These are phyloP conservation scores for Phytophthora sansomeana DNA, from an alignment of 352 stramenopile species.

Conservation along the genomic window DNA sequence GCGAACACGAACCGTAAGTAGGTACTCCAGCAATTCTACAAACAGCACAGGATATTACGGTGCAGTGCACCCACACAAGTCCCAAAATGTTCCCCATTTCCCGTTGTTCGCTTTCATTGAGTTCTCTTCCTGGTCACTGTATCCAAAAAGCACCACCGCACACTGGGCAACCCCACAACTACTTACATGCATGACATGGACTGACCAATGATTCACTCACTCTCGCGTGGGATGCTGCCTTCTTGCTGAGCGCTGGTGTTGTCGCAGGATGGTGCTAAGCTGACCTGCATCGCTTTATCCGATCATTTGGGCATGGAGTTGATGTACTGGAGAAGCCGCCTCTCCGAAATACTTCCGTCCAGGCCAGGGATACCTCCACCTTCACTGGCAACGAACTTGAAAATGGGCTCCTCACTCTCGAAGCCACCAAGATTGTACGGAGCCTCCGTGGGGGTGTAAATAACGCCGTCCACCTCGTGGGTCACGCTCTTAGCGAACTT, in stretches of 20 bases:
- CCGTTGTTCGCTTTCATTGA: conserved; percentile 35
- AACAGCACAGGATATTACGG: conserved; percentile 13
- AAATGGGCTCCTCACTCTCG: conserved; percentile 85
- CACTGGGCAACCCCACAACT: conserved; percentile 35
- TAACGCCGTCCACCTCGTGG: conserved; percentile 87
- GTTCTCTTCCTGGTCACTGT: conserved; percentile 30
- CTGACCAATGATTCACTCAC: conserved; percentile 77
- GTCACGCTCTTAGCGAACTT: conserved; percentile 90
- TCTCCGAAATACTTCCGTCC: conserved; percentile 85
- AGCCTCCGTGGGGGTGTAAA: conserved; percentile 87
- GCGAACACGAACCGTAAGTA: conserved; percentile 74
- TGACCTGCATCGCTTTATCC: conserved; percentile 11
- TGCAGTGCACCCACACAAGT: conserved; percentile 22
- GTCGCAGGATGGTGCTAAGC: conserved; percentile 27
- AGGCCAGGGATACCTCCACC: conserved; percentile 80
- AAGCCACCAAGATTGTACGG: conserved; percentile 88
- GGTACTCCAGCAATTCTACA: background rate
- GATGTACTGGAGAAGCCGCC: conserved; percentile 83
- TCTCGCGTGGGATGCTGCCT: conserved; percentile 59
- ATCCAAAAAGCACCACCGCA: conserved; percentile 39
- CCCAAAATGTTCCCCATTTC: conserved; percentile 23
- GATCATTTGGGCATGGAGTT: conserved; percentile 71
- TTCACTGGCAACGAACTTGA: conserved; percentile 92
- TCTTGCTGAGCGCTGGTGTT: conserved; percentile 34
- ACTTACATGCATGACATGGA: conserved; percentile 63